Evolutionary conservation across 2,329 filamentous ascomycete genomes (phyloP).

Genomic region (Zymoseptoria pseudotritici): DNA sequence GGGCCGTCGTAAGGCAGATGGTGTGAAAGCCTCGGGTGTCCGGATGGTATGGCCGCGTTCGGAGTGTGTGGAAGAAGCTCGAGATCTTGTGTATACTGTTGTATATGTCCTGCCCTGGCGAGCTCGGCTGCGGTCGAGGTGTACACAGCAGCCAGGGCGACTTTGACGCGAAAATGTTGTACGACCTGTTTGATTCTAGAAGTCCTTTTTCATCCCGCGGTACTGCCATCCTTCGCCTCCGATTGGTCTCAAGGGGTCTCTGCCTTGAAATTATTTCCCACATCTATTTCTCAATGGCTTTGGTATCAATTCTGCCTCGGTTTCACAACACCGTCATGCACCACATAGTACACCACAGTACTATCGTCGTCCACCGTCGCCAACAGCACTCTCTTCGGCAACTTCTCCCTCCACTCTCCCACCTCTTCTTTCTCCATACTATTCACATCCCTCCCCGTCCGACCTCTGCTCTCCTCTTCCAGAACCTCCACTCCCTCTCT

Average conservation of each 20-base stretch:
- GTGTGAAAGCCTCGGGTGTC: neutral
- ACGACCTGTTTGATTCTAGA: neutral
- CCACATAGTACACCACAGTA: conserved; percentile 75
- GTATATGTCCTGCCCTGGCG: neutral
- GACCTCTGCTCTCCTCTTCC: conserved; percentile 1
- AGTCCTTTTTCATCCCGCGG: neutral
- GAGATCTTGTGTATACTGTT: neutral
- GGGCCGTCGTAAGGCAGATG: neutral
- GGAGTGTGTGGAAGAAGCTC: neutral
- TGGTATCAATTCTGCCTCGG: conserved; percentile 65
- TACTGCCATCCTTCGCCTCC: neutral
- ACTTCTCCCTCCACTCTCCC: conserved; percentile 34
- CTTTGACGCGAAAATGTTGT: neutral
- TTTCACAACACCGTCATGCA: conserved; percentile 82
- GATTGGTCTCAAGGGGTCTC: neutral
- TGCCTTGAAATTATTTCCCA: neutral
- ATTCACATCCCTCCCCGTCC: conserved; percentile 6
- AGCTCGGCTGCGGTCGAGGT: neutral
- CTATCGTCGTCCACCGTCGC: conserved; percentile 72
- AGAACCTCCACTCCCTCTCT: conserved; percentile 25
- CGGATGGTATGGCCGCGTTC: neutral
- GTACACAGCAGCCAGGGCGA: neutral
- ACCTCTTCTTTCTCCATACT: conserved; percentile 18
- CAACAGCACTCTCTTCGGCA: conserved; percentile 61
- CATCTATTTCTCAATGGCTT: neutral